phyloP scores from a whole-genome alignment of 2,329 filamentous ascomycete species.

The Orbilia ellipsospora region DNA sequence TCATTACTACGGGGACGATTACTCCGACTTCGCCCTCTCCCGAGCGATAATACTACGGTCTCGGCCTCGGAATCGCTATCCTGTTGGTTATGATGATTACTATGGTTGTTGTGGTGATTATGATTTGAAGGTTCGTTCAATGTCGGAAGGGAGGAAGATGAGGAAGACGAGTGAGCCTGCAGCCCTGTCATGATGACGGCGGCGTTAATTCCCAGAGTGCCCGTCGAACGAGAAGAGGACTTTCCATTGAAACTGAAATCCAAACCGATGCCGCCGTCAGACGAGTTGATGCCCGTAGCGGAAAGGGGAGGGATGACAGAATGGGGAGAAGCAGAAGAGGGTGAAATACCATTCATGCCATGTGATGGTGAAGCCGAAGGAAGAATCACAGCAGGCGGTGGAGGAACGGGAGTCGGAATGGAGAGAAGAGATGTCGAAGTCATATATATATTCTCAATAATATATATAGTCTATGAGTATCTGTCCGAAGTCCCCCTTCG shows the following conservation, averaged over 20 bases:
- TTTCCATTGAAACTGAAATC: constrained; percentile 35
- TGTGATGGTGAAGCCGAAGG: constrained; percentile 33
- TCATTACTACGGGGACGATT: constrained; percentile 37
- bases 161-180: constrained; percentile 25
- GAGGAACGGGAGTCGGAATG: constrained; percentile 12
- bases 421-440: constrained; percentile 37
- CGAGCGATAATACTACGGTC: constrained; percentile 73
- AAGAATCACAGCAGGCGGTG: constrained; percentile 35
- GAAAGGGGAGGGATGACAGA: constrained; percentile 15
- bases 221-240: constrained; percentile 29
- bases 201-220: constrained; percentile 42
- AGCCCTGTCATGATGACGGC: constrained; percentile 27
- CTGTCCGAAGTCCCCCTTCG: constrained; percentile 34
- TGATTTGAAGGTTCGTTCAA: constrained; percentile 34
- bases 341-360: constrained; percentile 51
- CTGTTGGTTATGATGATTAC: constrained; percentile 13
- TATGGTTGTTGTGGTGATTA: constrained; percentile 25
- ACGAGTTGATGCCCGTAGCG: constrained; percentile 30
- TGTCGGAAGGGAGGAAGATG: constrained; percentile 26
- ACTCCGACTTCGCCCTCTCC: constrained; percentile 38
- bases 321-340: constrained; percentile 5
- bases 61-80: constrained; percentile 75
- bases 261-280: constrained; percentile 20
- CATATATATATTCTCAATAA: constrained; percentile 41
- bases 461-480: too few relatives aligned